Evolutionary conservation across 768 basidiomycete genomes (phyloP), one percentile per base, ranked within the genome.

Genomic region (Russula brevipes): DNA sequence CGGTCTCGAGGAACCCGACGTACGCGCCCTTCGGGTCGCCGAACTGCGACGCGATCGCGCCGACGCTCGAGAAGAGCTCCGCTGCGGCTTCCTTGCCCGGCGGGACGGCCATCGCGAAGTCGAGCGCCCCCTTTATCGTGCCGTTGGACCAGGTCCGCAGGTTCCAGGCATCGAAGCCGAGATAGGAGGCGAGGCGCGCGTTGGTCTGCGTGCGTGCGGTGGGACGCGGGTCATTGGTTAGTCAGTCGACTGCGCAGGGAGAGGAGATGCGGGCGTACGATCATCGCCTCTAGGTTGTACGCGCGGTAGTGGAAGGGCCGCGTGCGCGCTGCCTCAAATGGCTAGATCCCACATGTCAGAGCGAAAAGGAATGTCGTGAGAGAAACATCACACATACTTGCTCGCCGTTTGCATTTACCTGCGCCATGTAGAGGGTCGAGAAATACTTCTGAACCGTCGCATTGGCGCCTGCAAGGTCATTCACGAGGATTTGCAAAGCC

Each of bases 281-380:
- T 64, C 67, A 76, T 68, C 8, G 75, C 75, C 12, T 67, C 70
- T 10, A 75, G 67, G 57, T 76, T 76, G 66, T 73, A 76, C 8
- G 64, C 59, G 24, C 74, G 69, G 63, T 76, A 76, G 60, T 76
- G 75, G 63, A 63, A 74, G 5, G 75, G 72, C 11, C 66, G 66
- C 9, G 73, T 75, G 44, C 75, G 69, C 9, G 47, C 63, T 8
- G 72, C 63, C 60, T 76, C 75, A 16, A 71, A 50, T 8, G 75
- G 75, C 72, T 76, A 19, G 30, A 31, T 17, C 11, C 4, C 36
- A 38, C 24, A 17, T 42, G 51, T 58, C 51, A 57, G 33, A 4
- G 47, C 17, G 16, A 16, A 19, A 31, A 11, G 16, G 1, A 35
- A 5, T 12, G 19, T 8, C 9, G 14, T 44, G 9, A 24, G 24